These are phyloP conservation scores for Stentor roeselii DNA, from an alignment of 73 alveolate species.

Conservation along the genomic window DNA sequence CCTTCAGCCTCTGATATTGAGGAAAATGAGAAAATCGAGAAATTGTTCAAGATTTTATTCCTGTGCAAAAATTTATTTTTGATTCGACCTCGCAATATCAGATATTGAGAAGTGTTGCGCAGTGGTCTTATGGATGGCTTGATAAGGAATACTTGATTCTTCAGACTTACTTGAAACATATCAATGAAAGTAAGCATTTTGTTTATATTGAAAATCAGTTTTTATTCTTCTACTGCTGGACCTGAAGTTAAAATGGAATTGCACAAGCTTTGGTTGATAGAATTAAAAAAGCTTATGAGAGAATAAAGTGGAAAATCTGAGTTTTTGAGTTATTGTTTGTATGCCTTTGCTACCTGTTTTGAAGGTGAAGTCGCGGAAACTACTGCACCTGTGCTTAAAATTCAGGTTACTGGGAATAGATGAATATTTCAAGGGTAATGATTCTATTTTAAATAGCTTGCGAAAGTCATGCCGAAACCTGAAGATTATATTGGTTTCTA, in stretches of 20 bases:
- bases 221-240: constrained; percentile 78
- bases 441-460: constrained; percentile 61
- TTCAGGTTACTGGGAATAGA: constrained; percentile 66
- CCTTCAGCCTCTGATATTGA: not conserved
- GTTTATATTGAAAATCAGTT: constrained; percentile 96
- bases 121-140: constrained; percentile 91
- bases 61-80: no score
- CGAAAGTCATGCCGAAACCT: not conserved
- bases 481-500: constrained; percentile 76
- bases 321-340: constrained; percentile 72
- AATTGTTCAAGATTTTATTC: no score
- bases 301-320: constrained; percentile 45
- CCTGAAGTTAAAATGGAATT: constrained; percentile 59
- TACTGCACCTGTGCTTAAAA: constrained; percentile 49
- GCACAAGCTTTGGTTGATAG: constrained; percentile 80
- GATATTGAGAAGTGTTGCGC: constrained; percentile 81
- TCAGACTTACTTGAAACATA: constrained; percentile 74
- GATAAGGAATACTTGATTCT: constrained; percentile 81
- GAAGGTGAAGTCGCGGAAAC: constrained; percentile 82
- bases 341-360: constrained; percentile 95
- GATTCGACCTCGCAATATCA: constrained; percentile 45
- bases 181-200: constrained; percentile 76
- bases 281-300: constrained; percentile 69
- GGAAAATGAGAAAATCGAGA: constrained; percentile 26
- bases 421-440: constrained; percentile 57